phyloP scores from a whole-genome alignment of 1,139 yeast genomes.

The Kodamaea arcana region DNA sequence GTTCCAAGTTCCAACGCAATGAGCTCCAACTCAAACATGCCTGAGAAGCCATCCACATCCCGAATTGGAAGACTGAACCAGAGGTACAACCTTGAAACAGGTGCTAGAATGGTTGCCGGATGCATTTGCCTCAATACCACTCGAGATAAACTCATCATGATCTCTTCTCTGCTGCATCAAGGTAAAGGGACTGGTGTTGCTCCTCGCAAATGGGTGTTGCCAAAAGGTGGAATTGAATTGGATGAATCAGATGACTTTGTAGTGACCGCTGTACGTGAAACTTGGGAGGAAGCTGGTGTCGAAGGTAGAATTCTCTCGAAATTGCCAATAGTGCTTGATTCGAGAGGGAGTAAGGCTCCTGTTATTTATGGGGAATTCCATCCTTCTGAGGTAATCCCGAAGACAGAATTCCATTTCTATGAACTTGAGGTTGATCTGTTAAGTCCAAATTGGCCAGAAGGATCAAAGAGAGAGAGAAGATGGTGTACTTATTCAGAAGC shows the following conservation, averaged over 20 bases:
- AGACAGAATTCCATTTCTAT: constrained; percentile 79
- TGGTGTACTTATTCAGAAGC: constrained; percentile 83
- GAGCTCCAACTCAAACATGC: constrained; percentile 14
- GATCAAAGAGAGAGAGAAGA: constrained; percentile 50
- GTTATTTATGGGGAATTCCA: constrained; percentile 40
- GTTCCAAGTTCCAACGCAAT: too few relatives aligned
- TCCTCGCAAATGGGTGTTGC: constrained; percentile 62
- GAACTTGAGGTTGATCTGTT: constrained; percentile 63
- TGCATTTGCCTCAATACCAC: constrained; percentile 66
- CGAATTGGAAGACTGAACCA: constrained; percentile 38
- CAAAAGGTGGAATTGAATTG: constrained; percentile 91
- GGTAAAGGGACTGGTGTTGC: constrained; percentile 25
- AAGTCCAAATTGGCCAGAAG: constrained; percentile 74
- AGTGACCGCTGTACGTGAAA: constrained; percentile 73
- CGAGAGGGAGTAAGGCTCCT: constrained; percentile 63
- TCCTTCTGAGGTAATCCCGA: constrained; percentile 45
- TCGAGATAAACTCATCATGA: constrained; percentile 64
- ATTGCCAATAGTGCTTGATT: constrained; percentile 66
- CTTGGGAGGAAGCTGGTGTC: constrained; percentile 98
- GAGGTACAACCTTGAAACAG: constrained; percentile 47
- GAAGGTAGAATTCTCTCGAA: constrained; percentile 53
- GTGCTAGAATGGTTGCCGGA: constrained; percentile 89
- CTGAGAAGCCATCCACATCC: constrained; percentile 20
- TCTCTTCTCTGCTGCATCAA: constrained; percentile 64
- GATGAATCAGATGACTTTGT: constrained; percentile 65